A percentile compares a stretch with the other conserved stretches of the same genome.
Evolutionary conservation across 2,329 filamentous ascomycete species (phyloP).

Genomic region (Diplodia intermedia): DNA sequence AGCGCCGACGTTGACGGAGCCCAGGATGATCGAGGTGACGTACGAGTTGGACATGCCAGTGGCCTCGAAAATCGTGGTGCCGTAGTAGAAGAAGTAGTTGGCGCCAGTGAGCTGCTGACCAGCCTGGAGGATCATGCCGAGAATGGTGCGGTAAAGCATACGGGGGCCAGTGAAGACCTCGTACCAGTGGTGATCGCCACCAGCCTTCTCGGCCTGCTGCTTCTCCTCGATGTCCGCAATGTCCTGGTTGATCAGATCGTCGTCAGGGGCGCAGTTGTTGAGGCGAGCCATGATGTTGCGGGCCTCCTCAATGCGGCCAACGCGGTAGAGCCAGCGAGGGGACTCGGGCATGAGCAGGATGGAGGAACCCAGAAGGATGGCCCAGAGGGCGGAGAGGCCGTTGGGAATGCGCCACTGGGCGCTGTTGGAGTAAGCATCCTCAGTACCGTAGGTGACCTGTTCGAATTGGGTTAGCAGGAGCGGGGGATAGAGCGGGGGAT

Average conservation of each 20-base stretch:
- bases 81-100: conserved; percentile 70
- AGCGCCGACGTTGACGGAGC: conserved; percentile 56
- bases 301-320: conserved; percentile 59
- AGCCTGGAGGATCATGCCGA: conserved; percentile 63
- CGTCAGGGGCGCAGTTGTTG: conserved; percentile 60
- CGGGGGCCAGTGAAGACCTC: conserved; percentile 71
- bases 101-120: conserved; percentile 73
- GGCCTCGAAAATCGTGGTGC: conserved; percentile 54
- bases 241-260: conserved; percentile 62
- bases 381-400: conserved; percentile 46
- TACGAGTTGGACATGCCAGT: conserved; percentile 53
- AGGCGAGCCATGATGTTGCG: conserved; percentile 58
- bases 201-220: conserved; percentile 59
- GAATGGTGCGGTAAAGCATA: conserved; percentile 68
- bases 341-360: conserved; percentile 53
- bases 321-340: conserved; percentile 56
- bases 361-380: conserved; percentile 44
- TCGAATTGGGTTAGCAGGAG: conserved; percentile 14
- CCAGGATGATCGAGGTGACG: conserved; percentile 57
- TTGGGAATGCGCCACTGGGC: conserved; percentile 69
- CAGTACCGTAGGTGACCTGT: conserved; percentile 66
- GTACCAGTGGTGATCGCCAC: conserved; percentile 51
- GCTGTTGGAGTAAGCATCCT: conserved; percentile 54
- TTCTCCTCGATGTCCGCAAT: conserved; percentile 64
- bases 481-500: not conserved